phyloP scores from a whole-genome alignment of 2,329 filamentous ascomycete genomes.

The Fusarium sp. region DNA sequence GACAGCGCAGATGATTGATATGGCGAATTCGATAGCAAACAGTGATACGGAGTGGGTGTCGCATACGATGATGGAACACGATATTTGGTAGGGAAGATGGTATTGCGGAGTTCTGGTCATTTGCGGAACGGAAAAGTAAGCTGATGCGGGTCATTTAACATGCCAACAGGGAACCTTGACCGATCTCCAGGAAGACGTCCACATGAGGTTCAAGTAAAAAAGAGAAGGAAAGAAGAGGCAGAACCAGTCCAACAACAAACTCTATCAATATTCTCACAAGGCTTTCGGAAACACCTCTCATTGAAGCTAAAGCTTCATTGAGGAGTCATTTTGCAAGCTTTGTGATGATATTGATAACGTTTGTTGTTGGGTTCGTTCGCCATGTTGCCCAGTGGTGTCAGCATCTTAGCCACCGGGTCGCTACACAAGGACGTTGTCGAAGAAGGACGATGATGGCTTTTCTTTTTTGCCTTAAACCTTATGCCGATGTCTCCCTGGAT shows the following conservation, averaged over 20 bases:
- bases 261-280: fast-evolving
- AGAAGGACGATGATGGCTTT: background rate
- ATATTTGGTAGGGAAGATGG: slow-evolving; percentile 51
- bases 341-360: background rate
- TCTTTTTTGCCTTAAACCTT: background rate
- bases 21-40: slow-evolving; percentile 60
- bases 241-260: background rate
- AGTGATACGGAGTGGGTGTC: slow-evolving; percentile 60
- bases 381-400: background rate
- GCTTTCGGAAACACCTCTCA: background rate
- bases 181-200: background rate
- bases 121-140: background rate
- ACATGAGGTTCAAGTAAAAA: background rate
- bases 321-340: background rate
- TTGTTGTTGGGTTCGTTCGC: background rate
- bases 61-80: slow-evolving; percentile 58
- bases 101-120: background rate
- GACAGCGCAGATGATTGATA: slow-evolving; percentile 59
- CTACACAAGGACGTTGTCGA: background rate
- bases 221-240: background rate
- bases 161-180: background rate
- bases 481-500: background rate
- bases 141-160: background rate
- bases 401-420: background rate
- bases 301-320: background rate